Evolutionary conservation across 2,329 filamentous ascomycete species (phyloP).

Genomic region (Eutypa lata): DNA sequence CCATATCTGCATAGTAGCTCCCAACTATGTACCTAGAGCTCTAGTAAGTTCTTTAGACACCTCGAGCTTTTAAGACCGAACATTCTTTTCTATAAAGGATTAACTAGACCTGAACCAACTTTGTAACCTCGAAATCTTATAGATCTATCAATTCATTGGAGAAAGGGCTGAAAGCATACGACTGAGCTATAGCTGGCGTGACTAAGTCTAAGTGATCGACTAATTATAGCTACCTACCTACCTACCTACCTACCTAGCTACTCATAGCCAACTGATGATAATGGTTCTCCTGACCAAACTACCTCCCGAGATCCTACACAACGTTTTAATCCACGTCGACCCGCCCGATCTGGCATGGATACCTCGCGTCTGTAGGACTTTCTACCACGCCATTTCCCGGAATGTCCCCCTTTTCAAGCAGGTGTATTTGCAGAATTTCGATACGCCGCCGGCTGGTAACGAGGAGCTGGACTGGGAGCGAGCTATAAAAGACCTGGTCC

Average conservation of each 20-base stretch:
- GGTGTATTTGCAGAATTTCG: slow-evolving; percentile 57
- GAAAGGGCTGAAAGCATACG: too few species aligned
- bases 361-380: slow-evolving; percentile 46
- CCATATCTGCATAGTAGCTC: slow-evolving; percentile 1
- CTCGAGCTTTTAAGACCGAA: too few species aligned
- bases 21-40: too few species aligned
- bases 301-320: slow-evolving; percentile 61
- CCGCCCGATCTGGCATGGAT: slow-evolving; percentile 55
- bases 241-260: not conserved
- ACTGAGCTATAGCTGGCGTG: too few species aligned
- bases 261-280: slow-evolving; percentile 7
- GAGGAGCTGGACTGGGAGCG: slow-evolving; percentile 39
- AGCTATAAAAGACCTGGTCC: slow-evolving; percentile 42
- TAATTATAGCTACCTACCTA: too few species aligned
- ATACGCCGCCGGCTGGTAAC: slow-evolving; percentile 32
- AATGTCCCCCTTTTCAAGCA: slow-evolving; percentile 60
- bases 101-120: too few species aligned
- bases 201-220: too few species aligned
- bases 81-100: too few species aligned
- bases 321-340: slow-evolving; percentile 54
- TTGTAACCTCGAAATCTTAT: too few species aligned
- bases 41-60: too few species aligned
- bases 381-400: slow-evolving; percentile 52
- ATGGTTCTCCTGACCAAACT: slow-evolving; percentile 40
- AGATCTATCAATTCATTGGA: too few species aligned